Conservation (phyloP, 805 yeast genomes). For the Grigorovia yakushimaensis region DNA sequence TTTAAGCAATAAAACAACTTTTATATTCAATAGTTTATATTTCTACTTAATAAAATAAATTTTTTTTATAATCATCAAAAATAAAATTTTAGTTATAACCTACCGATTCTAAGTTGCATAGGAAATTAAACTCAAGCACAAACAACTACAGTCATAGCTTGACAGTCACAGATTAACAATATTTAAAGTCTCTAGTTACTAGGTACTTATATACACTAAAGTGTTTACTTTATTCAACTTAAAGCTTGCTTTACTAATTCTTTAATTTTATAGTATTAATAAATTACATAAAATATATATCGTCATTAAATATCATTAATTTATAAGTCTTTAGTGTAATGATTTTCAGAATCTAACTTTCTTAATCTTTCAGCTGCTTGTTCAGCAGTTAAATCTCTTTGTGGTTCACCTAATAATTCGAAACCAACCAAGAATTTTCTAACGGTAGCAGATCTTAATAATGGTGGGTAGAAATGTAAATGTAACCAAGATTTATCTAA, state of each 20-base stretch:
- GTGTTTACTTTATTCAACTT: too few species aligned
- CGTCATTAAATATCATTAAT: not conserved
- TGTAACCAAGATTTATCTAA: conserved; percentile 47
- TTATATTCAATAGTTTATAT: not conserved
- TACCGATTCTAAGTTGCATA: too few species aligned
- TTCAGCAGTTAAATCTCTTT: conserved; percentile 32
- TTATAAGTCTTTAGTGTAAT: conserved; percentile 36
- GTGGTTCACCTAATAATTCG: conserved; percentile 59
- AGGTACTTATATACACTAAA: too few species aligned
- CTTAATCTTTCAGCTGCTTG: conserved; percentile 33
- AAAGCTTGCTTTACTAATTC: not conserved
- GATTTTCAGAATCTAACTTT: conserved; percentile 31
- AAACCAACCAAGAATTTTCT: conserved; percentile 69
- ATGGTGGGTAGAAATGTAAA: conserved; percentile 73
- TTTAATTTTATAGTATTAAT: not conserved
- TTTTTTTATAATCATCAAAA: too few species aligned
- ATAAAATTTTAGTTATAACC: too few species aligned
- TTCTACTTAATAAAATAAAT: not conserved
- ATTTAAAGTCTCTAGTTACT: too few species aligned
- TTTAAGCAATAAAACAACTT: not conserved
- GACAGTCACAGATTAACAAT: too few species aligned
- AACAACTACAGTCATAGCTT: too few species aligned
- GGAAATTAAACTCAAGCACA: too few species aligned
- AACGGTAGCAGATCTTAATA: conserved; percentile 64
- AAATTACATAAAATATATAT: not conserved